Base-by-base conservation (phyloP, 2,329 filamentous ascomycete species). In the Clonostachys rhizophaga region DNA sequence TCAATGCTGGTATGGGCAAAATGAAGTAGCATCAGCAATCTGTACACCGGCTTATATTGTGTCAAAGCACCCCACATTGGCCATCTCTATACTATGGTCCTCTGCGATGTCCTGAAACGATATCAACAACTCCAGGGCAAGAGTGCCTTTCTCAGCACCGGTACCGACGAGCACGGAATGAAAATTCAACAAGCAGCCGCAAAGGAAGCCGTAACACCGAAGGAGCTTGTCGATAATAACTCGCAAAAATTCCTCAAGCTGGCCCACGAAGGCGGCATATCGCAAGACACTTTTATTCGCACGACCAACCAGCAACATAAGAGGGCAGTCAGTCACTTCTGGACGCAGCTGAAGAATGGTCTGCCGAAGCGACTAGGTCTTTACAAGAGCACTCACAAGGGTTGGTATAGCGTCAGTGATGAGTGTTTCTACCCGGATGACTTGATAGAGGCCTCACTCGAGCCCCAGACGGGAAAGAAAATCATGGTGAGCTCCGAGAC, bases 391-490 rank as follows among this genome's bases (percentile, higher is more conserved):
- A 89, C 87, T 55, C 94, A 97, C 58, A 83, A 90, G 61, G 94
- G 94, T 2, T 99, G 94, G 94, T 99, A 99, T 65, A 94, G 88
- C 47, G 86, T 99, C 46, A 91, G 89, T 63, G 94, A 99, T 64
- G 94, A 99, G 74, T 92, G 92, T 37, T 99, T 95, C 67, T 97
- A 96, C 62, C 90, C 92, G 0, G 79, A 86, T 46, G 81, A 82
- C 7, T 73, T 84, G 58, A 82, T 97, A 24, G 82, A 90, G 58
- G 78, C 86, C 40, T 80, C 83, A 44, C 70, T 94, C 36, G 87
- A 91, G 54, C 87, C 90, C 6, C 76, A 83, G 42, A 96, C 91
- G 1, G 94, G 94, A 4, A 79, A 84, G 54, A 91, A 89, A 58
- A 84, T 87, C 52, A 89, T 90, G 82, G 86, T 84, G 18, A 91